Evolutionary conservation across 768 basidiomycete genomes (phyloP), one percentile per base, ranked within the genome.

Genomic region (Russula virescens): DNA sequence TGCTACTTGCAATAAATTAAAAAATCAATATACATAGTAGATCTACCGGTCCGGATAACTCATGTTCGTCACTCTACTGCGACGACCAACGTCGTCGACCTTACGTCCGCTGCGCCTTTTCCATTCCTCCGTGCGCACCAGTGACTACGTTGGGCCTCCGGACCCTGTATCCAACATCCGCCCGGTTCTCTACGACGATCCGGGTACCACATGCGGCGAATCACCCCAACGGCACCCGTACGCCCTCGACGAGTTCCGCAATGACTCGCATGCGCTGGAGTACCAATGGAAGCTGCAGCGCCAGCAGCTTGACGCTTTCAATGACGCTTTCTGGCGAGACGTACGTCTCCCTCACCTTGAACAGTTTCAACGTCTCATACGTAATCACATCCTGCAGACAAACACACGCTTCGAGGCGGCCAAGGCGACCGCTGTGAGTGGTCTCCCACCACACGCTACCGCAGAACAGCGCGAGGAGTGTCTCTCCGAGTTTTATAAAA

Each of bases 141-240:
- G 68, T 13, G 71, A 80, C 65, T 75, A 81, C 21, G 74, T 92
- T 42, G 91, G 87, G 2, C 88, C 89, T 23, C 86, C 88, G 34
- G 82, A 94, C 70, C 86, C 89, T 10, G 70, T 89, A 54, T 91
- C 91, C 11, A 83, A 94, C 76, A 77, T 94, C 63, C 84, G 91
- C 2, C 89, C 91, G 3, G 79, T 90, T 60, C 77, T 92, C 47
- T 92, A 93, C 75, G 84, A 86, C 68, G 82, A 86, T 68, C 73
- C 76, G 4, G 68, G 72, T 2, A 65, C 77, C 18, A 55, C 68
- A 34, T 46, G 47, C 45, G 43, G 62, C 43, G 61, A 63, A 42
- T 65, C 64, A 21, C 62, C 31, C 31, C 31, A 65, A 61, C 61
- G 68, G 48, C 89, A 91, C 71, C 91, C 90, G 3, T 93, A 92